Evolutionary conservation across 1,139 yeast species (phyloP), one percentile per base, ranked within the genome.

Genomic region (Scheffersomyces insectosa): DNA sequence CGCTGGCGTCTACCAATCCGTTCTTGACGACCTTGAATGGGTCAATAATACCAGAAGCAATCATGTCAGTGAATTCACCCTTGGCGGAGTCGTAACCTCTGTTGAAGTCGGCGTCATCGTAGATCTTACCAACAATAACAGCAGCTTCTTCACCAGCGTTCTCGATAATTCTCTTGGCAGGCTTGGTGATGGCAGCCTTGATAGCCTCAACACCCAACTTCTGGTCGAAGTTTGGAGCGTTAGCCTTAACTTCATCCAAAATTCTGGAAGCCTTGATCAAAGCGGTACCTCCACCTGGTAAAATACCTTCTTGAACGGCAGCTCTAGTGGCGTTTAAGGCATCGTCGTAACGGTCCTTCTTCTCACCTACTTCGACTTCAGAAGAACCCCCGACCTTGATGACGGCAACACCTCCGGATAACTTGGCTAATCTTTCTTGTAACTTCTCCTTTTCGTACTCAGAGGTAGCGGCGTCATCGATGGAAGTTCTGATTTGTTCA

Each of bases 201-300:
- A 93, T 91, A 72, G 89, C 90, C 60, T 91, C 91, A 58, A 93
- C 97, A 74, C 99, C 99, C 58, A 93, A 83, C 75, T 89, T 89
- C 77, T 93, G 99, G 77, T 93, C 99, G 64, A 93, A 93, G 84
- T 93, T 93, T 45, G 78, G 89, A 47, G 95, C 86, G 15, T 57
- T 57, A 43, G 63, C 66, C 72, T 85, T 80, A 51, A 93, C 85
- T 36, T 73, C 80, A 57, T 85, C 95, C 63, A 93, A 80, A 54
- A 87, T 71, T 65, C 85, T 82, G 44, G 96, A 83, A 37, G 99
- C 99, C 82, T 93, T 93, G 62, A 91, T 83, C 67, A 93, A 82
- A 53, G 99, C 99, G 57, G 98, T 93, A 77, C 99, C 99, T 70
- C 99, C 99, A 77, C 99, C 99, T 67, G 99, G 99, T 59, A 93